Evolutionary conservation across 2,329 filamentous ascomycete species (phyloP).

Genomic region (Rutstroemia sp.): DNA sequence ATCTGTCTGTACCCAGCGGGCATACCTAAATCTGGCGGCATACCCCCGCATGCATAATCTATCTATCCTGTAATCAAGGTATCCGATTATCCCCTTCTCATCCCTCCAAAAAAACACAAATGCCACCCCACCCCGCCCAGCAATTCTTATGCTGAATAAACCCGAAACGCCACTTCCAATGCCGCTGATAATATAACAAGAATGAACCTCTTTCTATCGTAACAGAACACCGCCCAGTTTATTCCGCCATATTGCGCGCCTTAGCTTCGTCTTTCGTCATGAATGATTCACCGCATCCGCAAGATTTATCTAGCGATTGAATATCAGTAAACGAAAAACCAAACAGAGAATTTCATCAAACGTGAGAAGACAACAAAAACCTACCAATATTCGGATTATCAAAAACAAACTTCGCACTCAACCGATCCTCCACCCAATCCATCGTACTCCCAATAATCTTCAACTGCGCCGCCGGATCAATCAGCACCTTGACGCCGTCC

Average conservation of each 20-base stretch:
- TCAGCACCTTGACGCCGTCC: slow-evolving; percentile 89
- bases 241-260: slow-evolving; percentile 2
- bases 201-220: neutral
- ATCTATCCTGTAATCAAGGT: slow-evolving; percentile 6
- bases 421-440: slow-evolving; percentile 96
- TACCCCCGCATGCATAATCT: slow-evolving; percentile 4
- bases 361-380: slow-evolving; percentile 33
- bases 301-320: slow-evolving; percentile 69
- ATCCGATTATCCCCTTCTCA: neutral
- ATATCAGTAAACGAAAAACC: neutral
- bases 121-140: neutral
- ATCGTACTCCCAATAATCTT: slow-evolving; percentile 98
- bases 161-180: slow-evolving; percentile 26
- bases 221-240: neutral
- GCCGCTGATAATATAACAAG: slow-evolving; percentile 14
- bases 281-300: slow-evolving; percentile 93
- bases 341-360: neutral
- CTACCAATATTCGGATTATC: slow-evolving; percentile 97
- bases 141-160: neutral
- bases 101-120: neutral
- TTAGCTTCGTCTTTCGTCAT: slow-evolving; percentile 48
- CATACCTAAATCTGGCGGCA: neutral
- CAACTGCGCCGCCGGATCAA: slow-evolving; percentile 94
- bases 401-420: slow-evolving; percentile 89
- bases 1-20: neutral